Percentiles rank a stretch among this genome's conserved stretches.
Conservation (phyloP, 2,329 filamentous ascomycete species). For the Capronia epimyces region DNA sequence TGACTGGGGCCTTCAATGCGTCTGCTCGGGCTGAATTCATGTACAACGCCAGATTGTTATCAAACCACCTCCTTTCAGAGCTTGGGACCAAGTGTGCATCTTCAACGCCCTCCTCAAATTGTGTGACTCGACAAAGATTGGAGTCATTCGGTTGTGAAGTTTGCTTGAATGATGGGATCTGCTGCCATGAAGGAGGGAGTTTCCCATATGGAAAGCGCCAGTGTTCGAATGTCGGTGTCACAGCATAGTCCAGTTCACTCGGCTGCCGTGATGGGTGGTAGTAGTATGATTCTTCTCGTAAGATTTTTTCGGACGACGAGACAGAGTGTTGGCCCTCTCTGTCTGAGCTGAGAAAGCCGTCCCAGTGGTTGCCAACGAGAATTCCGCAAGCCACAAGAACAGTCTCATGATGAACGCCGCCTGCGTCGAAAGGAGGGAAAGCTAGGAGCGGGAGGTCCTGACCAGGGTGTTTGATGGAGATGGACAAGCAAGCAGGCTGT, state of each 20-base stretch:
- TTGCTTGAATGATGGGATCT: conserved; percentile 3
- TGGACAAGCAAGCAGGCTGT: background rate
- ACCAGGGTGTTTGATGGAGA: background rate
- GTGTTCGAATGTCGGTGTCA: conserved; percentile 1
- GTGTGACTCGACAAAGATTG: background rate
- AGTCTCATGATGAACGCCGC: background rate
- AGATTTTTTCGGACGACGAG: background rate
- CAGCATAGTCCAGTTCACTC: conserved; percentile 1
- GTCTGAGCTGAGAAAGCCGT: conserved; percentile 1
- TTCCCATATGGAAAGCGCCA: conserved; percentile 3
- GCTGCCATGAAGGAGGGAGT: background rate
- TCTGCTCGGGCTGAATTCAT: background rate
- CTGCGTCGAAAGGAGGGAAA: background rate
- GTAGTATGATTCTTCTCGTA: background rate
- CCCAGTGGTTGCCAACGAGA: conserved; percentile 1
- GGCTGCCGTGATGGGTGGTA: background rate
- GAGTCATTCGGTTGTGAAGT: background rate
- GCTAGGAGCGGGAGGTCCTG: background rate
- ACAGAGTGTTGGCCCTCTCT: background rate
- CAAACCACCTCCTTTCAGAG: background rate
- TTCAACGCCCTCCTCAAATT: background rate
- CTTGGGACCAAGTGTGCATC: background rate
- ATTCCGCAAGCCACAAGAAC: background rate
- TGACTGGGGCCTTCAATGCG: conserved; percentile 5
- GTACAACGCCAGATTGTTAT: background rate